Percentiles rank a stretch among this genome's conserved stretches.
Evolutionary conservation across 106 monocot genomes (phyloP).

Genomic region (Triglochin maritima): DNA sequence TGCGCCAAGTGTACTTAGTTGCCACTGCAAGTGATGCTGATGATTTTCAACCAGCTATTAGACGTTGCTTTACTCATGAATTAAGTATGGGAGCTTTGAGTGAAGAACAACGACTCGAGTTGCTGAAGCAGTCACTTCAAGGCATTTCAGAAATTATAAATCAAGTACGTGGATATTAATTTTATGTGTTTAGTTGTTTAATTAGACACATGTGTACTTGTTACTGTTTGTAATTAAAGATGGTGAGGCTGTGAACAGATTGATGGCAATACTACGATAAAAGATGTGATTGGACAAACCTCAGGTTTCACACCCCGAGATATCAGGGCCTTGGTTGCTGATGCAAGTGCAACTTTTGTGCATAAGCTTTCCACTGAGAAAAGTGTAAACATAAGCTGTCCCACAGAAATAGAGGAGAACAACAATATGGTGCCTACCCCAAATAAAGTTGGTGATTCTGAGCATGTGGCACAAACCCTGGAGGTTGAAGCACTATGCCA

Average conservation of each 20-base stretch:
- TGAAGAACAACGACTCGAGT: constrained; percentile 42
- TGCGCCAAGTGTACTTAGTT: constrained; percentile 54
- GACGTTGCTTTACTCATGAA: constrained; percentile 92
- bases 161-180: constrained; percentile 16
- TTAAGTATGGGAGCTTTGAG: constrained; percentile 52
- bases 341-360: constrained; percentile 56
- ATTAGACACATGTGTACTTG: not conserved
- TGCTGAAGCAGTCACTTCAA: constrained; percentile 50
- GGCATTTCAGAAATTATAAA: constrained; percentile 21
- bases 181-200: not conserved
- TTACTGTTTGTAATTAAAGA: not conserved
- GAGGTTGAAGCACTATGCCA: constrained; percentile 46
- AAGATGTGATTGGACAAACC: constrained; percentile 61
- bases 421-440: not conserved
- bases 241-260: constrained; percentile 31
- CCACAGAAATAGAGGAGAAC: constrained; percentile 6
- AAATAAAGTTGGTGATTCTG: constrained; percentile 9
- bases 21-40: constrained; percentile 68
- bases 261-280: constrained; percentile 32
- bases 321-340: constrained; percentile 68
- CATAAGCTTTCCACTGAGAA: constrained; percentile 20
- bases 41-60: constrained; percentile 46
- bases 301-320: constrained; percentile 93
- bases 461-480: constrained; percentile 9
- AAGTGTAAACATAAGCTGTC: constrained; percentile 4